Evolutionary conservation across 768 basidiomycete species (phyloP), one percentile per base, ranked within the genome.

Genomic region (Pleurotus pulmonarius): DNA sequence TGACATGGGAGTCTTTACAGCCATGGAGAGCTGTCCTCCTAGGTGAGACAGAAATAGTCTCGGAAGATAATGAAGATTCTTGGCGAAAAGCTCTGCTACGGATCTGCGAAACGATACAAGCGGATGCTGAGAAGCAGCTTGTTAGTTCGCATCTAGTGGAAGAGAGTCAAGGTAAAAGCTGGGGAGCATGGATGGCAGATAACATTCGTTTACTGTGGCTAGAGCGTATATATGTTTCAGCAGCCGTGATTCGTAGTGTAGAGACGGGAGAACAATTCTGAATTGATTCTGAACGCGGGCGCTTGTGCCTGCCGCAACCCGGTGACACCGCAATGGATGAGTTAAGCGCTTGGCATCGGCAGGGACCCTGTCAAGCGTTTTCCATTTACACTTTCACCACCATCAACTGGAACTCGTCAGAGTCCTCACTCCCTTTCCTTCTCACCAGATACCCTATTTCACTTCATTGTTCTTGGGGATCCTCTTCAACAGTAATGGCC

Each of bases 211-310:
- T 63, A 2, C 67, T 92, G 15, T 90, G 88, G 88, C 59, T 60
- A 38, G 90, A 92, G 65, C 84, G 90, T 58, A 20, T 68, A 5
- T 65, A 69, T 51, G 83, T 90, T 4, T 80, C 83, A 5, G 58
- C 56, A 22, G 76, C 69, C 4, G 80, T 89, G 4, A 62, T 68
- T 38, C 64, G 73, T 39, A 79, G 83, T 61, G 56, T 86, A 11
- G 59, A 69, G 38, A 64, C 67, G 16, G 78, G 78, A n/a, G 74
- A 71, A 59, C 74, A 80, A 46, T 84, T 85, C 63, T 86, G 63
- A 61, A 20, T 40, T n/a, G 39, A 44, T 44, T 44, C n/a, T 44
- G n/a, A 56, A 9, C 18, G 20, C 20, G 11, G 9, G 56, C 56
- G 43, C 38, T 29, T 39, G 20, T 16, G 51, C 11, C 15, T 34